Conservation (phyloP, 2,329 filamentous ascomycete species). For the Pyrenophora tritici-repentis region DNA sequence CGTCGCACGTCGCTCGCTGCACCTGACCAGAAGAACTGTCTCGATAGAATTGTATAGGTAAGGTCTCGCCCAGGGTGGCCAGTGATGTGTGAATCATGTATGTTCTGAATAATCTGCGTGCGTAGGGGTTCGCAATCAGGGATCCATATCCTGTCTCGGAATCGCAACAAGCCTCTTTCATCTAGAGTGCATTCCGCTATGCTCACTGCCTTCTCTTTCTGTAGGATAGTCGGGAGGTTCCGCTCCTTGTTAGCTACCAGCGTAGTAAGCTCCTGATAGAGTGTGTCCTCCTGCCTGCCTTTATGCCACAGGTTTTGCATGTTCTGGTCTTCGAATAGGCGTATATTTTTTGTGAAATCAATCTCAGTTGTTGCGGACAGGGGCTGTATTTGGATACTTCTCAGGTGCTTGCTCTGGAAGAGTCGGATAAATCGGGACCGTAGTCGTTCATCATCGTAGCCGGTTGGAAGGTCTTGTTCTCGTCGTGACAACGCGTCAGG, state of each 20-base stretch:
- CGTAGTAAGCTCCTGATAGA: background rate
- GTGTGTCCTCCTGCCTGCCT: background rate
- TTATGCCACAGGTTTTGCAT: background rate
- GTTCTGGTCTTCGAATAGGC: background rate
- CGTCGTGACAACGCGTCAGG: background rate
- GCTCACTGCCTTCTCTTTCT: background rate
- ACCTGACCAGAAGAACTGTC: slow-evolving; percentile 1
- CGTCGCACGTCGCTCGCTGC: too few relatives aligned
- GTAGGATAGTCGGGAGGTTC: background rate
- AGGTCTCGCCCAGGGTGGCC: background rate
- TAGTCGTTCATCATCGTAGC: background rate
- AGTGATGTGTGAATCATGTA: background rate
- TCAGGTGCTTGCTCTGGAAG: background rate
- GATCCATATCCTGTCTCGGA: background rate
- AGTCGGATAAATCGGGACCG: background rate
- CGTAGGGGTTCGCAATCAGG: background rate
- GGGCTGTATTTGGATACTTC: background rate
- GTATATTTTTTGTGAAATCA: background rate
- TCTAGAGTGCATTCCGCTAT: background rate
- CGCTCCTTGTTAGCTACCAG: background rate
- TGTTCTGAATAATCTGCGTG: background rate
- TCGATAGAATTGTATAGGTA: background rate
- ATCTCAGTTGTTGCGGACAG: background rate
- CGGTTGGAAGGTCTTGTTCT: background rate
- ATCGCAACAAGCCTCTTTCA: background rate